A percentile compares a stretch with the other conserved stretches of the same genome.
Conservation (phyloP, 176 grass and related monocot species). For the Musa acuminata region DNA sequence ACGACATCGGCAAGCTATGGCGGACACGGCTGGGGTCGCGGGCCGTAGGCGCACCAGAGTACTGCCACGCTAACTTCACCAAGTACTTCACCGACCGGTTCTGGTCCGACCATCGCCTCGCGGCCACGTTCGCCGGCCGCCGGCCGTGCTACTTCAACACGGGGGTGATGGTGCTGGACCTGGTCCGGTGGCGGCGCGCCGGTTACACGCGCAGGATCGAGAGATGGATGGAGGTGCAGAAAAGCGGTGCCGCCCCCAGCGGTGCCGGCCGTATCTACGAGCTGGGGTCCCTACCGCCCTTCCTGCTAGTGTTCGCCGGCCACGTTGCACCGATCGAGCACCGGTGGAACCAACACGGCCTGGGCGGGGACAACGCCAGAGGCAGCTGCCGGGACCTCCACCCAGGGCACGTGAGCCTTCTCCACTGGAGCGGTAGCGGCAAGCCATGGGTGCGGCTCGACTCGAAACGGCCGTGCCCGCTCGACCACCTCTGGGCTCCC, state of each 20-base stretch:
- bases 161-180: constrained; percentile 8
- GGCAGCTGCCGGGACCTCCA: constrained; percentile 13
- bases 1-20: constrained; percentile 23
- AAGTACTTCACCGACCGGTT: constrained; percentile 18
- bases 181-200: neutral
- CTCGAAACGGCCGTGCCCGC: constrained; percentile 1
- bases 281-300: constrained; percentile 9
- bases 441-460: constrained; percentile 10
- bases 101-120: constrained; percentile 21
- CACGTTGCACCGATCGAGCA: constrained; percentile 33
- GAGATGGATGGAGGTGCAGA: constrained; percentile 11
- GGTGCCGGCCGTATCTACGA: constrained; percentile 15
- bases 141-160: constrained; percentile 16
- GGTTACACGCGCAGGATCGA: constrained; percentile 15
- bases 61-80: constrained; percentile 24
- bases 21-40: neutral
- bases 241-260: neutral
- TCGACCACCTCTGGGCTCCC: constrained; percentile 16
- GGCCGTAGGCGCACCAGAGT: constrained; percentile 15
- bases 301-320: constrained; percentile 2
- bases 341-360: constrained; percentile 88
- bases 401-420: constrained; percentile 12
- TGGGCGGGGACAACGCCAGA: constrained; percentile 81
- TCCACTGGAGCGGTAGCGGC: constrained; percentile 12
- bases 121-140: neutral